Evolutionary conservation across 495 filamentous ascomycete genomes (phyloP).

Genomic region (Hypoxylon perforatum): DNA sequence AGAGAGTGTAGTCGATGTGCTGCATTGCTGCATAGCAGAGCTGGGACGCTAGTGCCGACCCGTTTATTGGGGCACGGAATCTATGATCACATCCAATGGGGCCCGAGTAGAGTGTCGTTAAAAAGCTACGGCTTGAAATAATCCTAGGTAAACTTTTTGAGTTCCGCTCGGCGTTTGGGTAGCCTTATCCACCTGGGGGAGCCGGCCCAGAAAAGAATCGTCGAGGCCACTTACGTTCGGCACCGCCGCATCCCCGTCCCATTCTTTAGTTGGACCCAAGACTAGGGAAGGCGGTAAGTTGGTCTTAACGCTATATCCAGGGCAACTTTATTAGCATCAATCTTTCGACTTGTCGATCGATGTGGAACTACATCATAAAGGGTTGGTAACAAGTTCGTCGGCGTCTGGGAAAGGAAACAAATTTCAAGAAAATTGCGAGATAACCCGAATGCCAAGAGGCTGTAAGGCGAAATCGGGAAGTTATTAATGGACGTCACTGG

Average conservation of each 20-base stretch:
- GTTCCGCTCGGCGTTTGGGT: conserved; percentile 2
- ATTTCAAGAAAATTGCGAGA: neutral
- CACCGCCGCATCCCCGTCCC: conserved; percentile 9
- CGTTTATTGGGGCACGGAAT: conserved; percentile 19
- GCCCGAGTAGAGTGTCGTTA: neutral
- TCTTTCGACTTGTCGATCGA: conserved; percentile 13
- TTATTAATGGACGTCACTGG: conserved; percentile 29
- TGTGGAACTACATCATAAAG: conserved; percentile 22
- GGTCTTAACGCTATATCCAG: conserved; percentile 9
- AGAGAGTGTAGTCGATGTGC: conserved; percentile 21
- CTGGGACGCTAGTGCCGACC: conserved; percentile 14
- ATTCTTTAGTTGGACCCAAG: conserved; percentile 7
- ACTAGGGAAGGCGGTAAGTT: conserved; percentile 12
- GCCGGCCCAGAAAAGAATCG: conserved; percentile 7
- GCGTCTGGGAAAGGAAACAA: neutral
- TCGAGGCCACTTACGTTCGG: conserved; percentile 10
- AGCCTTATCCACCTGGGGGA: neutral
- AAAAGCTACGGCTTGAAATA: conserved; percentile 2
- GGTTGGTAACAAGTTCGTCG: conserved; percentile 2
- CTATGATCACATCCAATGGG: conserved; percentile 18
- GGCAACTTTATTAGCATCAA: neutral
- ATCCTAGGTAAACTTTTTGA: neutral
- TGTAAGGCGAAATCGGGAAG: conserved; percentile 30
- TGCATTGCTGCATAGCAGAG: conserved; percentile 4
- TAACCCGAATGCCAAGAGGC: conserved; percentile 25